Evolutionary conservation across 2,329 filamentous ascomycete genomes (phyloP), one percentile per base, ranked within the genome.

Genomic region (Elsinoe perseae): DNA sequence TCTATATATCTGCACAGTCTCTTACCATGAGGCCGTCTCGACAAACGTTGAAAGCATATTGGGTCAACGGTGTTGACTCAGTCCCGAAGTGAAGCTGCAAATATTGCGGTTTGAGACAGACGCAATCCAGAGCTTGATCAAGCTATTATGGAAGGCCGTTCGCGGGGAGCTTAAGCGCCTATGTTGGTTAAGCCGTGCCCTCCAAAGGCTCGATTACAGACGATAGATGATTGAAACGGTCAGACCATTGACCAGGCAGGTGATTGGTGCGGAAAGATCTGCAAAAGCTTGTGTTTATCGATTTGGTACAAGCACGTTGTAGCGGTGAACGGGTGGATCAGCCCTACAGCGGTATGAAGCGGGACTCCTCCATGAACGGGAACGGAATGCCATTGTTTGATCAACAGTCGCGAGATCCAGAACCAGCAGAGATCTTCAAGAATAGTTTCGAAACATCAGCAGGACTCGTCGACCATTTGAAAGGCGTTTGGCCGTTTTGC

Each of bases 31-130:
- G 14, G 18, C 16, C 48, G 28, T 52, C 28, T 38, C 48, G 32
- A 36, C 28, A 20, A 52, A 27, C 48, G 48, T 52, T 52, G 30
- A 21, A n/a, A 8, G 28, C 23, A 20, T 52, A 38, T 52, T 52
- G 48, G 48, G 25, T 21, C 43, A 52, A 52, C 48, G 48, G 14
- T 20, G 12, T 34, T 52, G 48, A 52, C 48, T 34, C 48, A 52
- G 25, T 52, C 18, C 48, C 30, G 48, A 20, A 30, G 30, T 38
- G 38, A 21, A 27, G 28, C 18, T 32, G 9, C 28, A 25, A 38
- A 52, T 52, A 52, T 9, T 52, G 48, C 28, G 30, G 28, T 38
- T 52, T 52, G 30, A 52, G 48, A 38, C 48, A 52, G 16, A 12
- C 9, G 18, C 20, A 36, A 20, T 52, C 48, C 48, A 52, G 48